phyloP scores from a whole-genome alignment of 2,329 filamentous ascomycete species.

The Paraconiothyrium brasiliense region DNA sequence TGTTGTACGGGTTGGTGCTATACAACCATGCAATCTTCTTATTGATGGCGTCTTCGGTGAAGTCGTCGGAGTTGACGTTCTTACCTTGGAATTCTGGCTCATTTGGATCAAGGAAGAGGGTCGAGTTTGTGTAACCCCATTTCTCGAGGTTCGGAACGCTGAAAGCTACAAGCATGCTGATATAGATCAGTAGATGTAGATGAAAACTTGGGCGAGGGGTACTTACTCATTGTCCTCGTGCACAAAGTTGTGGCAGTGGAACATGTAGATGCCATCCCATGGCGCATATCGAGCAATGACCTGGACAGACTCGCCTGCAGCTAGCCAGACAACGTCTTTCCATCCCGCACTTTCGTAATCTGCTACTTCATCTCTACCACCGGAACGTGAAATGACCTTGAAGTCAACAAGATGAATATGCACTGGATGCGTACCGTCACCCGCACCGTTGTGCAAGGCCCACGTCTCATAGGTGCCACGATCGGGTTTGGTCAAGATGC shows the following conservation, averaged over 20 bases:
- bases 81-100: conserved; percentile 40
- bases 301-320: conserved; percentile 54
- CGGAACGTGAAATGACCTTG: conserved; percentile 50
- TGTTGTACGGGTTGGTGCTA: conserved; percentile 42
- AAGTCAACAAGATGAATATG: conserved; percentile 70
- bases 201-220: neutral
- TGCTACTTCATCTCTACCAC: conserved; percentile 33
- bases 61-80: conserved; percentile 33
- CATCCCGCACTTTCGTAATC: conserved; percentile 64
- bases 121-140: conserved; percentile 46
- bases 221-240: conserved; percentile 54
- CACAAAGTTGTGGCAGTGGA: conserved; percentile 58
- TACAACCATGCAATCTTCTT: conserved; percentile 44
- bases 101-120: conserved; percentile 45
- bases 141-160: conserved; percentile 50
- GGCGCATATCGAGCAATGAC: conserved; percentile 46
- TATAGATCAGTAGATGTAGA: neutral
- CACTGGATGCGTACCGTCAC: conserved; percentile 63
- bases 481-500: conserved; percentile 44
- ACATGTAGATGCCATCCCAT: conserved; percentile 62
- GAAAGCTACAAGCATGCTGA: conserved; percentile 56
- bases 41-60: conserved; percentile 35
- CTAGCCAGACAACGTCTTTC: conserved; percentile 68
- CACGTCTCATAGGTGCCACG: conserved; percentile 48
- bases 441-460: conserved; percentile 57